Evolutionary conservation across 495 filamentous ascomycete genomes (phyloP).

Genomic region (Lophiotrema nucula): DNA sequence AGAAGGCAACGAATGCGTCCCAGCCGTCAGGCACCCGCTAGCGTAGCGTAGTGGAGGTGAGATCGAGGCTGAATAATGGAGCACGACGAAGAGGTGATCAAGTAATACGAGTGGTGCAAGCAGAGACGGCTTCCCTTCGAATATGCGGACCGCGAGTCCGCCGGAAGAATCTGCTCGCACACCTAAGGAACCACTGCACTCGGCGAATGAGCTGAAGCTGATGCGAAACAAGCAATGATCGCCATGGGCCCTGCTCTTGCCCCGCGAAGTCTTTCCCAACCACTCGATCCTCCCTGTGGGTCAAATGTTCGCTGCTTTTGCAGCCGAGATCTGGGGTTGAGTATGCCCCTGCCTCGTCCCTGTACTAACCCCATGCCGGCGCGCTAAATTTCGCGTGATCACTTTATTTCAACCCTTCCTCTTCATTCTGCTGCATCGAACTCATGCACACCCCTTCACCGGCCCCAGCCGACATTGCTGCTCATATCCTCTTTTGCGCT

Average conservation of each 20-base stretch:
- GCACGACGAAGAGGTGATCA: slow-evolving; percentile 1
- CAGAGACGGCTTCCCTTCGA: slow-evolving; percentile 4
- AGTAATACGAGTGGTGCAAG: too few relatives aligned
- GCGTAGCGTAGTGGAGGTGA: background rate
- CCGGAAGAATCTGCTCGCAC: slow-evolving; percentile 20
- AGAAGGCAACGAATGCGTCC: background rate
- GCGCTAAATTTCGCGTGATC: slow-evolving; percentile 32
- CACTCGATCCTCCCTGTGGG: background rate
- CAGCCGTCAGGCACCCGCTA: slow-evolving; percentile 5
- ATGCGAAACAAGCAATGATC: slow-evolving; percentile 32
- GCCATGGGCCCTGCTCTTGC: slow-evolving; percentile 6
- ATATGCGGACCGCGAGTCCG: slow-evolving; percentile 28
- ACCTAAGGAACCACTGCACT: background rate
- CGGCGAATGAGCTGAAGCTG: slow-evolving; percentile 16
- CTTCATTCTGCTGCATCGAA: slow-evolving; percentile 25
- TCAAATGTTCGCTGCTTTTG: slow-evolving; percentile 19
- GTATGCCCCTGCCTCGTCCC: background rate
- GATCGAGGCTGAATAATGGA: slow-evolving; percentile 1
- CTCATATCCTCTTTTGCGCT: background rate
- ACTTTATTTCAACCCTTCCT: slow-evolving; percentile 32
- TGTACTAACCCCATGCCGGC: slow-evolving; percentile 18
- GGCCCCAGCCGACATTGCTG: background rate
- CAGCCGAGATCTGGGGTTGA: slow-evolving; percentile 5
- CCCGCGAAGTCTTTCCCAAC: slow-evolving; percentile 14
- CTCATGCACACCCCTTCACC: slow-evolving; percentile 2